phyloP scores from a whole-genome alignment of 139 green algal species.

The Deuterostichococcus epilithicus region DNA sequence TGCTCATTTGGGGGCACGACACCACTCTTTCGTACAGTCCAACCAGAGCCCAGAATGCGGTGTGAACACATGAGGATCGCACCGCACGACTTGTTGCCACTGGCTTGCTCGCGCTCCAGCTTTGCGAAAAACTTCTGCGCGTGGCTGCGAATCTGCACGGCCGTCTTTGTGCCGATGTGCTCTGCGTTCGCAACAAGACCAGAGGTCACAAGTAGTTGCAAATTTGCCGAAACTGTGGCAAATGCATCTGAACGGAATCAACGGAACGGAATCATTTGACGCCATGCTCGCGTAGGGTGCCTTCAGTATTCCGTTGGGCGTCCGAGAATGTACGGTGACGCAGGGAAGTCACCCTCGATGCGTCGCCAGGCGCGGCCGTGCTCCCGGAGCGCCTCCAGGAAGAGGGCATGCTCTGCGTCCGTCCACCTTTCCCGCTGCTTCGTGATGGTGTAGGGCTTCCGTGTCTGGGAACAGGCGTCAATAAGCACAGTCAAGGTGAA shows the following conservation, averaged over 20 bases:
- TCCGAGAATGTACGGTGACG: too few relatives aligned
- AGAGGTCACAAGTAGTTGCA: not conserved
- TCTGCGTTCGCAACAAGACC: conserved; percentile 47
- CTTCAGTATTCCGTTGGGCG: conserved; percentile 50
- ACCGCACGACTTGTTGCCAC: conserved; percentile 13
- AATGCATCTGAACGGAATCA: too few relatives aligned
- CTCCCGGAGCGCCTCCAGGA: conserved; percentile 82
- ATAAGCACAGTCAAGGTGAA: not conserved
- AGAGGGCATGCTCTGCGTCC: conserved; percentile 82
- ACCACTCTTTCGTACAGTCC: too few relatives aligned
- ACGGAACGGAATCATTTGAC: too few relatives aligned
- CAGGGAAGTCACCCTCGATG: conserved; percentile 51
- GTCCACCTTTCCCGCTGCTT: conserved; percentile 82
- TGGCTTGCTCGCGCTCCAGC: conserved; percentile 46
- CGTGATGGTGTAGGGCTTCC: conserved; percentile 81
- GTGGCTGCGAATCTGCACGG: conserved; percentile 93
- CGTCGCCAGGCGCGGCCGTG: conserved; percentile 70
- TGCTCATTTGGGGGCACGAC: too few relatives aligned
- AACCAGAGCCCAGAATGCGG: too few relatives aligned
- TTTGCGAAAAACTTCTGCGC: conserved; percentile 93
- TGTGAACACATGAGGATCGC: not conserved
- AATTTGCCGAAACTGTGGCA: too few relatives aligned
- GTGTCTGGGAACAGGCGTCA: conserved; percentile 39
- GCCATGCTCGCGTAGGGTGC: too few relatives aligned
- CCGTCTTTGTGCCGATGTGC: conserved; percentile 89